Percentiles rank a stretch among this genome's conserved stretches.
Evolutionary conservation across 2,329 filamentous ascomycete species (phyloP).

Genomic region (Dothistroma septosporum): DNA sequence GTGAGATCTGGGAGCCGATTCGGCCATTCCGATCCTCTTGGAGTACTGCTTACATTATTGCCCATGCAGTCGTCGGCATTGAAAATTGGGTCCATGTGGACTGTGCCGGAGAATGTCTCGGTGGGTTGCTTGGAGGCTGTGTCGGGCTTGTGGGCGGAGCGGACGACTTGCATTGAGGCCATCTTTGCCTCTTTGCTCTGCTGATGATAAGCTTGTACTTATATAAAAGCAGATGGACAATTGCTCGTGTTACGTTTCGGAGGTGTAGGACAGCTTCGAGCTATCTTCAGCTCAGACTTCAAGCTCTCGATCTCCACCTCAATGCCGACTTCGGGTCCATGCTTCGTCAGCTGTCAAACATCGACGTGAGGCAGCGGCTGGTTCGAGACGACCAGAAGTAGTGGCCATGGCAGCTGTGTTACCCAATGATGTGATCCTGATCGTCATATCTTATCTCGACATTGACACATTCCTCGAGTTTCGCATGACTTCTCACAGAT

Average conservation of each 20-base stretch:
- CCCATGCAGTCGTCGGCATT: conserved; percentile 35
- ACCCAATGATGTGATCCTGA: conserved; percentile 9
- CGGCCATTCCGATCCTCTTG: neutral
- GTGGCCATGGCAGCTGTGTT: neutral
- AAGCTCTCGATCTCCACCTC: neutral
- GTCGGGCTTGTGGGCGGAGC: conserved; percentile 27
- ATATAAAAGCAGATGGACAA: conserved; percentile 13
- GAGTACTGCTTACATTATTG: conserved; percentile 24
- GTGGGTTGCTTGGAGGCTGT: conserved; percentile 27
- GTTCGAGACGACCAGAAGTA: neutral
- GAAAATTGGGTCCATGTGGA: conserved; percentile 31
- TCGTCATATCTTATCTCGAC: conserved; percentile 3
- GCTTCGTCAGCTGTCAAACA: neutral
- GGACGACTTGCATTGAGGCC: conserved; percentile 26
- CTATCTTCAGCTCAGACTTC: neutral
- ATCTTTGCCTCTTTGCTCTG: neutral
- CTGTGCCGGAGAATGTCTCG: conserved; percentile 29
- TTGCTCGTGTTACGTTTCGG: neutral
- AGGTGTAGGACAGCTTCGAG: neutral
- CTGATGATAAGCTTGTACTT: conserved; percentile 17
- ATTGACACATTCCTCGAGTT: conserved; percentile 12
- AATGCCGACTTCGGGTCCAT: neutral
- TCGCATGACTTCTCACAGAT: conserved; percentile 3
- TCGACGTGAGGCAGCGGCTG: neutral
- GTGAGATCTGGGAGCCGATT: no score